These are phyloP conservation scores for Gossypium thurberi DNA, from an alignment of 345 rosid genomes.

Conservation along the genomic window DNA sequence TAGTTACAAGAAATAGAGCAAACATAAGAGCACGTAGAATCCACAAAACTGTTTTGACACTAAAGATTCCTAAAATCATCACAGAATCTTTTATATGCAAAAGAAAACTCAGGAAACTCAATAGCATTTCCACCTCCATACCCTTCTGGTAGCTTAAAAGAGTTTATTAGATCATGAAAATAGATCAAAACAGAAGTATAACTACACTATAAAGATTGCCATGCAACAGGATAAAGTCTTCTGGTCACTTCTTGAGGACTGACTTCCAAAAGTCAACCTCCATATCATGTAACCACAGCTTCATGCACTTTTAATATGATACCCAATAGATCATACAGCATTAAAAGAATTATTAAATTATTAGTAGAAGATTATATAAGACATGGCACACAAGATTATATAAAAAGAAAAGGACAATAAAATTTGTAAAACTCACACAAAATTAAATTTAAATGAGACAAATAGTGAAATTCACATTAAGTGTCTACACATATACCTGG, in stretches of 20 bases:
- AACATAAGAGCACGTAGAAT: background rate
- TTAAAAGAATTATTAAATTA: background rate
- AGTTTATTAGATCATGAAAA: background rate
- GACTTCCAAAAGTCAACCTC: background rate
- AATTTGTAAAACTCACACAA: background rate
- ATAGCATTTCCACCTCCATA: background rate
- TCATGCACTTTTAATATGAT: background rate
- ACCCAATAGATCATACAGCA: background rate
- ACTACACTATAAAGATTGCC: background rate
- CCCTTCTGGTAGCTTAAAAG: background rate
- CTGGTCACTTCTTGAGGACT: background rate
- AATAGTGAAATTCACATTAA: background rate
- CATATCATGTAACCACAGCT: background rate
- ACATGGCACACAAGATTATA: background rate
- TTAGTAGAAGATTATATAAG: background rate
- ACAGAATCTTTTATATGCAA: background rate
- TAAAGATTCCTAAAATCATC: background rate
- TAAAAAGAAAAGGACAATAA: background rate
- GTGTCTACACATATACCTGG: conserved; percentile 36
- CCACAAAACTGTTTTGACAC: background rate
- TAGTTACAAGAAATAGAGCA: conserved; percentile 23
- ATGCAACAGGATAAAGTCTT: background rate
- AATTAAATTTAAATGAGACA: background rate
- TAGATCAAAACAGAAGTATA: background rate
- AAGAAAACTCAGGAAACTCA: background rate